Percentiles rank a stretch among this genome's conserved stretches.
These are phyloP conservation scores for Alternaria sp. DNA, from an alignment of 2,329 filamentous ascomycete species.

Conservation along the genomic window DNA sequence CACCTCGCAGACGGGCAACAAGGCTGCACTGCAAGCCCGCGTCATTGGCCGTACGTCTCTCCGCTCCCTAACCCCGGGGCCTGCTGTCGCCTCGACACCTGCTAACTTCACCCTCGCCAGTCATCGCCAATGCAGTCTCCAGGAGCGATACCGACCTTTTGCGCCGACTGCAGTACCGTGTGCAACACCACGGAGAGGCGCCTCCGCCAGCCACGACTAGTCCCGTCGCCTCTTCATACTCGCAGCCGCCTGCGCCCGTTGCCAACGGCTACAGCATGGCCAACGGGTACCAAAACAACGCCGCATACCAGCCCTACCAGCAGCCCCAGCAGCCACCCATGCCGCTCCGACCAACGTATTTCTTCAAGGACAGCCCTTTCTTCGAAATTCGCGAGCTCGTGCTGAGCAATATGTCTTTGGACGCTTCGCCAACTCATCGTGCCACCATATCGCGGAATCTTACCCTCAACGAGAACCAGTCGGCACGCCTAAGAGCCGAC, in stretches of 20 bases:
- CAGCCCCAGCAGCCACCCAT: conserved; percentile 26
- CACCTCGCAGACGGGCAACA: conserved; percentile 78
- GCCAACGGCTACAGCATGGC: conserved; percentile 34
- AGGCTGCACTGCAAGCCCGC: conserved; percentile 80
- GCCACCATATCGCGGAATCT: conserved; percentile 68
- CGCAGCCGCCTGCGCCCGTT: conserved; percentile 26
- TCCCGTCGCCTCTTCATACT: conserved; percentile 28
- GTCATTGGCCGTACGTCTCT: conserved; percentile 76
- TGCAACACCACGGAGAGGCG: conserved; percentile 52
- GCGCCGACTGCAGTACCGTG: conserved; percentile 52
- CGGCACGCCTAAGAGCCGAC: conserved; percentile 67
- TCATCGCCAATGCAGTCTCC: conserved; percentile 48
- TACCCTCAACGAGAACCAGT: conserved; percentile 62
- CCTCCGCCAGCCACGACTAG: conserved; percentile 39
- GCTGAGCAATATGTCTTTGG: conserved; percentile 72
- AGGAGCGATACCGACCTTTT: conserved; percentile 48
- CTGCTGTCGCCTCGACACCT: conserved; percentile 6
- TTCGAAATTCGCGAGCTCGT: conserved; percentile 75
- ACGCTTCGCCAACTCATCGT: conserved; percentile 69
- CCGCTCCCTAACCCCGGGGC: conserved; percentile 12
- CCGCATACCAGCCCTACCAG: conserved; percentile 24
- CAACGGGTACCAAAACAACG: conserved; percentile 29
- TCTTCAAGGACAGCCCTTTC: conserved; percentile 84
- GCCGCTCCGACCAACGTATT: conserved; percentile 48
- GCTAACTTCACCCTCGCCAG: conserved; percentile 45